phyloP scores from a whole-genome alignment of 2,329 filamentous ascomycete species.

The Ophiostoma angusticollis region DNA sequence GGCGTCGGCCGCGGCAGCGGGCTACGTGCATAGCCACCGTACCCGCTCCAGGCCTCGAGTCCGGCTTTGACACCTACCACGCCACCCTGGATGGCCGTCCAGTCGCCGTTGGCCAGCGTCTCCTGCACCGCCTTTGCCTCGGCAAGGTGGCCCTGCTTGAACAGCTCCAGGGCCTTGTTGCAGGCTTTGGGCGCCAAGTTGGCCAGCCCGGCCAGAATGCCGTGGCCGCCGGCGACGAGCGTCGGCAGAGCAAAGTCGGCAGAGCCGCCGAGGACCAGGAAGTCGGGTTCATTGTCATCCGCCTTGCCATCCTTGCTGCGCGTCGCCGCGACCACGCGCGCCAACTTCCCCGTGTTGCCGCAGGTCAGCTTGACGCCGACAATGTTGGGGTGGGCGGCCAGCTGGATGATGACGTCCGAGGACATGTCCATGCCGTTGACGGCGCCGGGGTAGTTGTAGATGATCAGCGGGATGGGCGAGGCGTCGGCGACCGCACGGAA shows the following conservation, averaged over 20 bases:
- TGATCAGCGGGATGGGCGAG: slow-evolving; percentile 52
- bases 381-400: slow-evolving; percentile 51
- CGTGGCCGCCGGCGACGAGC: slow-evolving; percentile 54
- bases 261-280: slow-evolving; percentile 59
- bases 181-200: slow-evolving; percentile 59
- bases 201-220: slow-evolving; percentile 58
- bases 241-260: slow-evolving; percentile 62
- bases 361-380: slow-evolving; percentile 58
- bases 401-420: slow-evolving; percentile 46
- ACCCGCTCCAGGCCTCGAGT: slow-evolving; percentile 52
- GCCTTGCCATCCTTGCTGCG: slow-evolving; percentile 23
- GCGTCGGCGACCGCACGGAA: slow-evolving; percentile 52
- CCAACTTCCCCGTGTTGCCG: slow-evolving; percentile 58
- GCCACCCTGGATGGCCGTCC: slow-evolving; percentile 58
- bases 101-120: slow-evolving; percentile 54
- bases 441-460: slow-evolving; percentile 58
- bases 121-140: slow-evolving; percentile 55
- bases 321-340: slow-evolving; percentile 46
- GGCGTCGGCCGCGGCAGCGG: slow-evolving; percentile 38
- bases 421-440: slow-evolving; percentile 50
- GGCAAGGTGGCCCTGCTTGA: slow-evolving; percentile 39
- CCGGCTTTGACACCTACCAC: slow-evolving; percentile 60
- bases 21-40: slow-evolving; percentile 41
- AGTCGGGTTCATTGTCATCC: slow-evolving; percentile 26
- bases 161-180: slow-evolving; percentile 47